Evolutionary conservation across 257 asterid species (phyloP), one percentile per base, ranked within the genome.

Genomic region (Petrea volubilis): DNA sequence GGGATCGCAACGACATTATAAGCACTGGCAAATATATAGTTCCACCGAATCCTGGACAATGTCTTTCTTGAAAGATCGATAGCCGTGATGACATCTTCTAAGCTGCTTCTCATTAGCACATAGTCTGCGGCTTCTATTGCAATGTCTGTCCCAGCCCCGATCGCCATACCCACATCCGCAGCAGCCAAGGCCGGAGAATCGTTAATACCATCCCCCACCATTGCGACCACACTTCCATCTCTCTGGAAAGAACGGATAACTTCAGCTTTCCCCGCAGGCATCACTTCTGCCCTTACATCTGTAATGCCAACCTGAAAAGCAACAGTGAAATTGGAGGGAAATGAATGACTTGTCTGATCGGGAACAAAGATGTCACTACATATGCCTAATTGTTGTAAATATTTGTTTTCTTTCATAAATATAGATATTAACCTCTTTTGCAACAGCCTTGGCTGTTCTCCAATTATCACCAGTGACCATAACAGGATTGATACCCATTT

Each of bases 401-500:
- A 17, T 10, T 67, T 53, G 55, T 15, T 4, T 21, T 34, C 34
- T 7, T 62, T n/a, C n/a, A n/a, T n/a, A n/a, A n/a, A n/a, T n/a
- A n/a, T n/a, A 51, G 73, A 72, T 56, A 77, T 67, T 51, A 56
- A 94, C 99, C 99, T 92, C 96, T 80, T 84, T 92, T 23, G 99
- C 99, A 71, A 92, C 99, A 57, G 99, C 97, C 61, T 72, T 86
- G 78, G 99, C 98, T 7, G 99, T 95, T 84, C 98, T 90, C 96
- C 97, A 86, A 61, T 95, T 95, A 82, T 95, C 99, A 77, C 99
- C 99, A 10, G 99, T 95, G 62, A 95, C 99, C 98, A 95, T 92
- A 72, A 95, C 90, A 68, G 99, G 96, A 51, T 46, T 81, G 72
- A 95, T 82, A 7, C 97, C 97, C 96, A 95, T 95, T 90, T 92